These are phyloP conservation scores for Pleurotus eryngii DNA, from an alignment of 768 basidiomycete species.

Conservation along the genomic window DNA sequence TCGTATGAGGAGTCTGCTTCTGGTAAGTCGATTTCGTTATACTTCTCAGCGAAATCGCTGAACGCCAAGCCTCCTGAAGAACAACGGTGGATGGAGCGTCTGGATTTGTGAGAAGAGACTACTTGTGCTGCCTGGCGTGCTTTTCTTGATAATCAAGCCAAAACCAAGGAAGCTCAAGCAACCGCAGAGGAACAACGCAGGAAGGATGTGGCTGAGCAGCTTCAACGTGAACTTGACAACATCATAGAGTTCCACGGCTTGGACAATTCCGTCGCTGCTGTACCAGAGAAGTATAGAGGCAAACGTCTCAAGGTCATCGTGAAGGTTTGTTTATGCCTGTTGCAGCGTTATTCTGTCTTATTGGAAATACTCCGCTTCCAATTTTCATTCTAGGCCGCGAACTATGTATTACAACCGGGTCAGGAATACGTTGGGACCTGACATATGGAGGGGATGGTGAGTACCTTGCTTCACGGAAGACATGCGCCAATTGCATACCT, in stretches of 20 bases:
- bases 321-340: background rate
- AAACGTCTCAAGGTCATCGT: background rate
- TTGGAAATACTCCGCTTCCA: too few relatives aligned
- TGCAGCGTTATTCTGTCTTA: too few relatives aligned
- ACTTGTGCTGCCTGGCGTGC: background rate
- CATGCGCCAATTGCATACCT: background rate
- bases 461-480: background rate
- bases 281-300: background rate
- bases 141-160: background rate
- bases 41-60: background rate
- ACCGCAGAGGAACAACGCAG: background rate
- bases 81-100: background rate
- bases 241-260: background rate
- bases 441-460: conserved; percentile 17
- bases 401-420: conserved; percentile 10
- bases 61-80: background rate
- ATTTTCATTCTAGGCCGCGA: conserved; percentile 10
- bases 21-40: background rate
- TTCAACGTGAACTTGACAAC: background rate
- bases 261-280: background rate
- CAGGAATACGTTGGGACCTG: conserved; percentile 16
- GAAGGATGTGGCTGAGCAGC: background rate
- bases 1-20: background rate
- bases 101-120: background rate
- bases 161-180: background rate